Evolutionary conservation across 768 basidiomycete genomes (phyloP).

Genomic region (Tricholoma terreum): DNA sequence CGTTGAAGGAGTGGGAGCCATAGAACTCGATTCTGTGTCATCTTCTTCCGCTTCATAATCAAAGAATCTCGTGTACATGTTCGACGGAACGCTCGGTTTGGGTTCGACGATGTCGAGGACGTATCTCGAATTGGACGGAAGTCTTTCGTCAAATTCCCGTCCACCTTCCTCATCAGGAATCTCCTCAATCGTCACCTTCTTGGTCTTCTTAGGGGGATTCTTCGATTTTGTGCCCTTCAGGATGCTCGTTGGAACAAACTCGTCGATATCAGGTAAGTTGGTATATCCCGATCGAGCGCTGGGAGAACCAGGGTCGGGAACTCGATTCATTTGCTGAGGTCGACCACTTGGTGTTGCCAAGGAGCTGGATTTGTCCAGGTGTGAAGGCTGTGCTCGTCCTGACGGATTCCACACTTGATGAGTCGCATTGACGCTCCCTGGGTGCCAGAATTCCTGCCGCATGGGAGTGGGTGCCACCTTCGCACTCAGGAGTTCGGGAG

Average conservation of each 20-base stretch:
- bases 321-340: slow-evolving; percentile 13
- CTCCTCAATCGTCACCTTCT: slow-evolving; percentile 42
- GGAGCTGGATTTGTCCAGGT: slow-evolving; percentile 19
- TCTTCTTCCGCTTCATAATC: slow-evolving; percentile 27
- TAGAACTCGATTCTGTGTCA: slow-evolving; percentile 18
- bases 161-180: slow-evolving; percentile 41
- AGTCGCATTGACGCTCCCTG: background rate
- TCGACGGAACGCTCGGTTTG: slow-evolving; percentile 37
- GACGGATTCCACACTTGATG: slow-evolving; percentile 13
- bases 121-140: slow-evolving; percentile 34
- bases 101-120: slow-evolving; percentile 40
- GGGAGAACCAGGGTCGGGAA: slow-evolving; percentile 28
- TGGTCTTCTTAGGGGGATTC: slow-evolving; percentile 25
- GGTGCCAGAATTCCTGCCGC: slow-evolving; percentile 11
- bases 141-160: slow-evolving; percentile 20
- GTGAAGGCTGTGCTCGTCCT: slow-evolving; percentile 3
- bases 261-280: slow-evolving; percentile 2
- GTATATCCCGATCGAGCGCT: slow-evolving; percentile 19
- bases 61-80: slow-evolving; percentile 37
- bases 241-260: slow-evolving; percentile 9
- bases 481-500: background rate
- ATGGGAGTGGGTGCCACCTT: background rate
- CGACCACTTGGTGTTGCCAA: slow-evolving; percentile 7
- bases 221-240: slow-evolving; percentile 22
- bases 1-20: slow-evolving; percentile 25